Evolutionary conservation across 2,329 filamentous ascomycete genomes (phyloP).

Genomic region (Ceratocystis albifundus): DNA sequence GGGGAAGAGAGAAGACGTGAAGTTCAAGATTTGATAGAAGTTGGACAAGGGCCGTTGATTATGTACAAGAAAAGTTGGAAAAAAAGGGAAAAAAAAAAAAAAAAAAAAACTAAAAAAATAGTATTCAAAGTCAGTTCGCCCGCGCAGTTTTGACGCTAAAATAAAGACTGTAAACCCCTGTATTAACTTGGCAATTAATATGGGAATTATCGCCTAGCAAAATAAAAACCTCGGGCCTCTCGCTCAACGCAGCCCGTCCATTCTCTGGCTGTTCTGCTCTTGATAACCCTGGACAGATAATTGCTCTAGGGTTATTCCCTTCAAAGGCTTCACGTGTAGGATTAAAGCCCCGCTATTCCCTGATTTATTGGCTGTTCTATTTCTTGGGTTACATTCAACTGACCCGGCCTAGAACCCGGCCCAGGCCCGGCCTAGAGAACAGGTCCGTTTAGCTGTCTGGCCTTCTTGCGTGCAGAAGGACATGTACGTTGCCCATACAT

Average conservation of each 20-base stretch:
- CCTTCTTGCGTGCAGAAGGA: background rate
- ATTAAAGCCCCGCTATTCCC: background rate
- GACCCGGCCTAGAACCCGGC: background rate
- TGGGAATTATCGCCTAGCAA: background rate
- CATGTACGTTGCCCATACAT: too few relatives aligned
- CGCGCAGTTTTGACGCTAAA: too few relatives aligned
- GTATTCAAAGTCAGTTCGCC: too few relatives aligned
- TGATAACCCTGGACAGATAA: background rate
- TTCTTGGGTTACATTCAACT: background rate
- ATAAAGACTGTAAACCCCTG: too few relatives aligned
- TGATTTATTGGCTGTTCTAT: background rate
- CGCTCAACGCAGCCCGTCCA: too few relatives aligned
- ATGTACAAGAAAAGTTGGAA: background rate
- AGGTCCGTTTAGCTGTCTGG: background rate
- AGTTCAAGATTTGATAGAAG: background rate
- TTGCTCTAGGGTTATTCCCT: background rate
- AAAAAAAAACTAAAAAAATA: background rate
- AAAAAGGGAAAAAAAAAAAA: background rate
- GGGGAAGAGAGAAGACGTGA: background rate
- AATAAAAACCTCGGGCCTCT: background rate
- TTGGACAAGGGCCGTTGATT: too few relatives aligned
- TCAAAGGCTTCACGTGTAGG: background rate
- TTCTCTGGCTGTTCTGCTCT: too few relatives aligned
- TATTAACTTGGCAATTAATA: too few relatives aligned
- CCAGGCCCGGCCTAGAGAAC: background rate